Evolutionary conservation across 495 filamentous ascomycete species (phyloP).

Genomic region (Friedmanniomyces endolithicus): DNA sequence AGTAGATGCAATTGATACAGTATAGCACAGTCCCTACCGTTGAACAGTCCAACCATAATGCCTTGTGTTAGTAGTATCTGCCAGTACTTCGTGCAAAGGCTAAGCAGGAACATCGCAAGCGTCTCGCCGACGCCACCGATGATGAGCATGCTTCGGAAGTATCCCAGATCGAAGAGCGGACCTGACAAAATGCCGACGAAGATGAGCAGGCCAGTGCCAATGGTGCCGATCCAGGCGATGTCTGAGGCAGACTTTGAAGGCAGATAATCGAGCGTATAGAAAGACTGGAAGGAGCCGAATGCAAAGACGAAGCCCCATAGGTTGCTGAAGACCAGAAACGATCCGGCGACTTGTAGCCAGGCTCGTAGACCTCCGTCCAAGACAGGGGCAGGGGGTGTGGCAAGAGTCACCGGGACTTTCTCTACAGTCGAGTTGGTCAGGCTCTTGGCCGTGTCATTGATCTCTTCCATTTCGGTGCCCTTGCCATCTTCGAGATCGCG

Average conservation of each 20-base stretch:
- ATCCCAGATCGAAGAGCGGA: slow-evolving; percentile 45
- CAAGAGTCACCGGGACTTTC: not conserved
- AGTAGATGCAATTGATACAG: not conserved
- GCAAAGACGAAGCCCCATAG: slow-evolving; percentile 62
- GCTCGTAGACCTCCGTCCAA: slow-evolving; percentile 16
- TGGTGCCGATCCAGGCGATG: slow-evolving; percentile 50
- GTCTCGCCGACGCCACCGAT: slow-evolving; percentile 46
- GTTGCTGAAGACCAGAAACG: slow-evolving; percentile 18
- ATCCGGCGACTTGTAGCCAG: slow-evolving; percentile 21
- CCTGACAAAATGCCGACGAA: slow-evolving; percentile 43
- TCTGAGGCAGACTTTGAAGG: slow-evolving; percentile 28
- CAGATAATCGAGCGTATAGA: slow-evolving; percentile 43
- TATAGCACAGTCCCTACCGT: slow-evolving; percentile 34
- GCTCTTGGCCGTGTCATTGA: not conserved
- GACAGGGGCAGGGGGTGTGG: not conserved
- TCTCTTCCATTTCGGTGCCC: not conserved
- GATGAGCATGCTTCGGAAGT: slow-evolving; percentile 46
- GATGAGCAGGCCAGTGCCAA: slow-evolving; percentile 44
- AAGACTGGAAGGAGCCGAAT: slow-evolving; percentile 66
- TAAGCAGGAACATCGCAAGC: slow-evolving; percentile 62
- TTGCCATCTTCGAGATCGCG: not conserved
- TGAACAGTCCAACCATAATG: slow-evolving; percentile 59
- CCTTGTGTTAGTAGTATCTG: slow-evolving; percentile 78
- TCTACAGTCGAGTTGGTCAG: not conserved
- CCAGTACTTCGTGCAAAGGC: slow-evolving; percentile 54